Evolutionary conservation across 2,329 filamentous ascomycete genomes (phyloP), one percentile per base, ranked within the genome.

Genomic region (Penicillium crustosum): DNA sequence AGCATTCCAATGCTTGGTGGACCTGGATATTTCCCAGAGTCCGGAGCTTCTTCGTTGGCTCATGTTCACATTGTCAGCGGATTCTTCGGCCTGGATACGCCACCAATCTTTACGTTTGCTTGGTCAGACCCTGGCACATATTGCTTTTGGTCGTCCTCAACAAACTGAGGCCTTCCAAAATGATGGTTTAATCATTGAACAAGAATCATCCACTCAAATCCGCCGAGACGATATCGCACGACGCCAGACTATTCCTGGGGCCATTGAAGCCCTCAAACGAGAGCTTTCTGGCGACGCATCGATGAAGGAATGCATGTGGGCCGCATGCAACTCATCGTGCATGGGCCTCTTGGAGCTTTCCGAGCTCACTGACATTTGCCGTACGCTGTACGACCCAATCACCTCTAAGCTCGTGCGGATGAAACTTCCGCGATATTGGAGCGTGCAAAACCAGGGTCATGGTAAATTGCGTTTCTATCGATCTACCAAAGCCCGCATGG

Each of bases 31-130:
- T 53, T 79, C 83, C 38, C 77, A 77, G 38, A 76, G 78, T 45
- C 75, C 81, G 12, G 75, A 78, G 10, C 75, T 87, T 19, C 68
- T 87, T 53, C 78, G 75, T 38, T 86, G 84, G 74, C 75, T 87
- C 55, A 73, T 88, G 36, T 81, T 82, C 61, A 81, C 79, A 21
- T 79, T 87, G 67, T 79, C 79, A 1, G 78, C 79, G 21, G 85
- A 87, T 61, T 76, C 78, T 4, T 87, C 85, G 6, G 80, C 83
- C 1, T 84, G 80, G 71, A 77, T 88, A 55, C 79, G 85, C 29
- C 76, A 80, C 42, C 75, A 80, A 33, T 72, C 87, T 21, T 74
- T 83, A 44, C 72, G 73, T 10, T 70, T 82, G 19, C 81, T 88
- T 56, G 82, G 82, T 19, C 78, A 78, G 62, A 81, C 80, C 13